phyloP scores from a whole-genome alignment of 2,329 filamentous ascomycete species.

The Cordyceps militaris region DNA sequence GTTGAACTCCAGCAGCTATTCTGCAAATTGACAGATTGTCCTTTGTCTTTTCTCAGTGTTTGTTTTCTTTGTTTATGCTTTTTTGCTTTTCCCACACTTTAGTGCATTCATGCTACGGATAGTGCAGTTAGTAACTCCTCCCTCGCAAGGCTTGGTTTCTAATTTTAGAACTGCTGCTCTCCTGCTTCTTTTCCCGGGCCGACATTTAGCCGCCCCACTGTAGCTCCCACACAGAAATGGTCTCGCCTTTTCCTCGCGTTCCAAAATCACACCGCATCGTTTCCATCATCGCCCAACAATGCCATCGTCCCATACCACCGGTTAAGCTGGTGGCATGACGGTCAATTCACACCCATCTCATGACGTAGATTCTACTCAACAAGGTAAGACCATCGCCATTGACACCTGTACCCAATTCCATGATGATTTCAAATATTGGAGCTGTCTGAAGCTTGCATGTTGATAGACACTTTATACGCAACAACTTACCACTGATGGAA shows the following conservation, averaged over 20 bases:
- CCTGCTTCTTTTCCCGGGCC: not conserved
- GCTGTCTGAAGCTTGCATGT: slow-evolving; percentile 63
- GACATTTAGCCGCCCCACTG: slow-evolving; percentile 13
- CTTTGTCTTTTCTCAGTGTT: not conserved
- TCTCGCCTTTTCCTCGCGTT: not conserved
- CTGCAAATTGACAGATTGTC: not conserved
- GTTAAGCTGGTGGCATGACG: slow-evolving; percentile 10
- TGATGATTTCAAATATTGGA: slow-evolving; percentile 61
- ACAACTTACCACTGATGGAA: slow-evolving; percentile 32
- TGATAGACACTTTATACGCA: slow-evolving; percentile 57
- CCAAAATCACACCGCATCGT: not conserved
- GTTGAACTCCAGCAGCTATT: no score
- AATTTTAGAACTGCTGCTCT: not conserved
- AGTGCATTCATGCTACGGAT: not conserved
- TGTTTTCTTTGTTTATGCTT: not conserved
- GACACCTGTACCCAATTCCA: slow-evolving; percentile 14
- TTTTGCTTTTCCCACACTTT: not conserved
- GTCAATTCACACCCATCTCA: not conserved
- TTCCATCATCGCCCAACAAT: not conserved
- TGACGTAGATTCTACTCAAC: not conserved
- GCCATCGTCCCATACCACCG: slow-evolving; percentile 10
- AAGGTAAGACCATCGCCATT: slow-evolving; percentile 18
- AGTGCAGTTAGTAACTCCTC: not conserved
- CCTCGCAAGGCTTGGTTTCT: not conserved
- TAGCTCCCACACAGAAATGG: slow-evolving; percentile 2